Conservation (phyloP, 768 basidiomycete species). For the Leccinum boreale region DNA sequence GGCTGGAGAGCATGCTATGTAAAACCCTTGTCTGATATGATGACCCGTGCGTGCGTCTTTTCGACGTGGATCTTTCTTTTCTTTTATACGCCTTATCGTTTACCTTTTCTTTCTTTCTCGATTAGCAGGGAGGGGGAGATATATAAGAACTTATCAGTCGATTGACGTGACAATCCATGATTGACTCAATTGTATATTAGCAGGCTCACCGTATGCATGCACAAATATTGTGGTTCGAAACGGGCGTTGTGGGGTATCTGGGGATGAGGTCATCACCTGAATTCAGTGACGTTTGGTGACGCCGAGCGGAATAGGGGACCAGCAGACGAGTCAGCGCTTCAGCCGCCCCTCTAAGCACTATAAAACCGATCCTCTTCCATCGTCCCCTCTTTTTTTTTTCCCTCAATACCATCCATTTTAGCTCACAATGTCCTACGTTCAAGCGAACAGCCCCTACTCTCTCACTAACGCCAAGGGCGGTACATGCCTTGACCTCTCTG, state of each 20-base stretch:
- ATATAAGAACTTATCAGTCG: neutral
- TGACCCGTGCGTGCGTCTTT: neutral
- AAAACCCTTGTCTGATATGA: slow-evolving; percentile 49
- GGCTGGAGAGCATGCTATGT: slow-evolving; percentile 75
- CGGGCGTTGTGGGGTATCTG: neutral
- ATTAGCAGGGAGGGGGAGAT: neutral
- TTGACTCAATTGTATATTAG: slow-evolving; percentile 7
- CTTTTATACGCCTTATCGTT: neutral
- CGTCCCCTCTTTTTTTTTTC: neutral
- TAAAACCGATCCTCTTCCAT: neutral
- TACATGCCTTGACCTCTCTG: slow-evolving; percentile 56
- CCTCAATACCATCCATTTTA: neutral
- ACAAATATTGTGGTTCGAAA: neutral
- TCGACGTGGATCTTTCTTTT: neutral
- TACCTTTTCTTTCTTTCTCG: neutral
- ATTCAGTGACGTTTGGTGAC: neutral
- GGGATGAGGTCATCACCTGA: neutral
- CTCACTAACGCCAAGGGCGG: slow-evolving; percentile 51
- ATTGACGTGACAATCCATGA: neutral
- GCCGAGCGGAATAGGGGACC: neutral
- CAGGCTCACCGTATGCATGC: slow-evolving; percentile 13
- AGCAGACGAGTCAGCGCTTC: neutral
- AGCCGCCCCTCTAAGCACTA: neutral
- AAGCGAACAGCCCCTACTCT: slow-evolving; percentile 38
- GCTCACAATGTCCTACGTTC: slow-evolving; percentile 23